Evolutionary conservation across 768 basidiomycete genomes (phyloP).

Genomic region (Suillus weaverae): DNA sequence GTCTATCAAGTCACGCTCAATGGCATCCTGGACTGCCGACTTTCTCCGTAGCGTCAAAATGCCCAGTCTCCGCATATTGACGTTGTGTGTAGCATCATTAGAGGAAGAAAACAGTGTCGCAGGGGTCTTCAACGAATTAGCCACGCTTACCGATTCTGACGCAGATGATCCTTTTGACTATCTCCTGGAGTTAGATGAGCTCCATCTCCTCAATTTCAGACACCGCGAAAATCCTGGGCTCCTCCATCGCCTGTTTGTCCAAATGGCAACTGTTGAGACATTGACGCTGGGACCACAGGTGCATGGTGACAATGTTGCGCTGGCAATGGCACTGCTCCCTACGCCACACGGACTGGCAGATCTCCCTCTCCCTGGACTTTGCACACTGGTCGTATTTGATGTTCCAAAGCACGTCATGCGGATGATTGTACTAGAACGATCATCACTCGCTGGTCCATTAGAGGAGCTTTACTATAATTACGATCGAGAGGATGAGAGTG

Average conservation of each 20-base stretch:
- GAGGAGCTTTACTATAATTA: background rate
- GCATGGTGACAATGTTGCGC: background rate
- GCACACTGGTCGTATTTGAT: background rate
- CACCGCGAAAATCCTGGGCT: background rate
- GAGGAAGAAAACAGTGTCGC: background rate
- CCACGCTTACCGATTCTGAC: background rate
- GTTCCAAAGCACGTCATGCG: background rate
- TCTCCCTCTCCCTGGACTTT: background rate
- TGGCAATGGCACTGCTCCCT: background rate
- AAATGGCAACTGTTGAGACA: background rate
- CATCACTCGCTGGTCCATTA: background rate
- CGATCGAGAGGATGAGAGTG: background rate
- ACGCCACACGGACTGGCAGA: background rate
- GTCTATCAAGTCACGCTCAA: background rate
- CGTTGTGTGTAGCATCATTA: background rate
- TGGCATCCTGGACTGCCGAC: background rate
- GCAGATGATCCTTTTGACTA: background rate
- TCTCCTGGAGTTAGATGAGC: background rate
- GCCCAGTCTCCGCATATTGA: background rate
- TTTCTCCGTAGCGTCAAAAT: background rate
- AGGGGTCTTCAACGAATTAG: background rate
- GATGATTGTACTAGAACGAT: background rate
- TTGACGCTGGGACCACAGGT: background rate
- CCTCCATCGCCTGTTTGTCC: background rate
- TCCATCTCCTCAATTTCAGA: background rate